Conservation (phyloP, 805 yeast genomes). For the Hagleromyces aurorensis region DNA sequence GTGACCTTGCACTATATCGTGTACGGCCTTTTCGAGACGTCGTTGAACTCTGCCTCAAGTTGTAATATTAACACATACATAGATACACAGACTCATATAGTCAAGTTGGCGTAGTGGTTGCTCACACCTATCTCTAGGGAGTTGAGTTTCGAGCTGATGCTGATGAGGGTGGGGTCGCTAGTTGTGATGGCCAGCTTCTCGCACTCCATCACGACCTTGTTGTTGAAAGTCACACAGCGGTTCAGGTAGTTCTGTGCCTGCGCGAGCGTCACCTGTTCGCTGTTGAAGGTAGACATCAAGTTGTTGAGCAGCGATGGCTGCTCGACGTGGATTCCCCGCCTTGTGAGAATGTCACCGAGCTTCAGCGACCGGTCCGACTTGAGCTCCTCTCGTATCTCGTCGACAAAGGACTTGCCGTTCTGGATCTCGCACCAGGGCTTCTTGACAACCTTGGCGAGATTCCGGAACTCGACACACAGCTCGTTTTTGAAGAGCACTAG, state of each 20-base stretch:
- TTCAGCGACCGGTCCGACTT: slow-evolving; percentile 37
- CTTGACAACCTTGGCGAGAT: slow-evolving; percentile 40
- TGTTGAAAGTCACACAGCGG: slow-evolving; percentile 52
- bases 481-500: slow-evolving; percentile 55
- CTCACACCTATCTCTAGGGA: slow-evolving; percentile 39
- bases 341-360: slow-evolving; percentile 34
- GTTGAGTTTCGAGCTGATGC: slow-evolving; percentile 55
- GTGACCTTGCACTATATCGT: too few relatives aligned
- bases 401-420: slow-evolving; percentile 47
- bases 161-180: slow-evolving; percentile 59
- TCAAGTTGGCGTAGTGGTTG: slow-evolving; percentile 18
- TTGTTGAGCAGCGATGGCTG: slow-evolving; percentile 30
- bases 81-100: slow-evolving; percentile 2
- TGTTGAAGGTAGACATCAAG: slow-evolving; percentile 30
- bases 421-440: slow-evolving; percentile 54
- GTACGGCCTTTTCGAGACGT: too few relatives aligned
- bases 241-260: slow-evolving; percentile 48
- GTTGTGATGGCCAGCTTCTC: slow-evolving; percentile 53
- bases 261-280: slow-evolving; percentile 28
- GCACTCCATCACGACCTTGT: slow-evolving; percentile 51
- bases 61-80: too few relatives aligned
- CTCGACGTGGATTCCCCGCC: slow-evolving; percentile 31
- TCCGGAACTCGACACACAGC: slow-evolving; percentile 50
- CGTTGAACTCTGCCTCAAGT: too few relatives aligned
- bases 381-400: slow-evolving; percentile 48